phyloP scores from a whole-genome alignment of 257 asterid genomes.

The Gentiana macrophylla region DNA sequence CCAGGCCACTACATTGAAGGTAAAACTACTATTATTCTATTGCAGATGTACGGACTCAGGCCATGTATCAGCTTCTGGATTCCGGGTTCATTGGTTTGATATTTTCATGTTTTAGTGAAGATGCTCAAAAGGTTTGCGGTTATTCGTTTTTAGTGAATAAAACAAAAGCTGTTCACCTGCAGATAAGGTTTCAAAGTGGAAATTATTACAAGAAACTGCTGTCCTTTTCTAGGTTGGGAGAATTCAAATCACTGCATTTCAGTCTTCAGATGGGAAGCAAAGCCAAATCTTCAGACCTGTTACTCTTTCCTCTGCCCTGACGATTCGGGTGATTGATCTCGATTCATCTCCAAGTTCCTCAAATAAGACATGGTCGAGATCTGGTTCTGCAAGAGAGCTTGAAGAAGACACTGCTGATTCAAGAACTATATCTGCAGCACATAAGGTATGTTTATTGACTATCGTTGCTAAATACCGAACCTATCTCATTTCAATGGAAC shows the following conservation, averaged over 20 bases:
- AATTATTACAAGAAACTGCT: constrained; percentile 9
- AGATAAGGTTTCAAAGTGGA: constrained; percentile 37
- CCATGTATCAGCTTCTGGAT: constrained; percentile 98
- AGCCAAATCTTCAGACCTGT: constrained; percentile 49
- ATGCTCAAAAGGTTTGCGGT: constrained; percentile 73
- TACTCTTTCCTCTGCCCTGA: constrained; percentile 45
- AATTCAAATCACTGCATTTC: constrained; percentile 92
- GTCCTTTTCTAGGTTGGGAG: constrained; percentile 68
- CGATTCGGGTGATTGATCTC: constrained; percentile 42
- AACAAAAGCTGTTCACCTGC: constrained; percentile 5
- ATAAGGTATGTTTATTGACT: constrained; percentile 38
- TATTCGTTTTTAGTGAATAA: constrained; percentile 4
- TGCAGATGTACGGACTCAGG: constrained; percentile 95
- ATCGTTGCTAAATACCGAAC: neutral
- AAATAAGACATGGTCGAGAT: constrained; percentile 28
- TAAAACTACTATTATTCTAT: constrained; percentile 10
- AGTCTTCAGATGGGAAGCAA: constrained; percentile 95
- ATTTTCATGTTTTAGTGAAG: constrained; percentile 98
- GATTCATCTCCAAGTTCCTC: constrained; percentile 68
- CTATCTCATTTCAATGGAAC: neutral
- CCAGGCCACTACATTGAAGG: neutral
- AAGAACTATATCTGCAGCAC: constrained; percentile 25
- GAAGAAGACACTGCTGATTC: constrained; percentile 81
- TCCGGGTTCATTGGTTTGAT: constrained; percentile 96
- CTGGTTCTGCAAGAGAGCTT: constrained; percentile 38